Evolutionary conservation across 2,329 filamentous ascomycete genomes (phyloP), one percentile per base, ranked within the genome.

Genomic region (Trichoderma koningii): DNA sequence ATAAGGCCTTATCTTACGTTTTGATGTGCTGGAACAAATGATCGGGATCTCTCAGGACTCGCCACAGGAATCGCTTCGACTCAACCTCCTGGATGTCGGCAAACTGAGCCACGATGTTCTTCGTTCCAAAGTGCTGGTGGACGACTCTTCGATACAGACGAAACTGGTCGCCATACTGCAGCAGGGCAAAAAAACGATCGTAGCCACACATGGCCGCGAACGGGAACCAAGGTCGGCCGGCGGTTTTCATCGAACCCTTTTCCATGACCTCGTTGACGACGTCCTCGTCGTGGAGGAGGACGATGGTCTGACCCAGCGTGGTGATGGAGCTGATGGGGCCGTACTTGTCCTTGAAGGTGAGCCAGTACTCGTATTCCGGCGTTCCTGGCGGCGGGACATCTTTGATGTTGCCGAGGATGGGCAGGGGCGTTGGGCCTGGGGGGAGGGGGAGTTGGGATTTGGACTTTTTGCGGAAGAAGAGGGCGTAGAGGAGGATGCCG

Each of bases 401-500:
- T 3, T 70, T 70, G 9, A 83, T 66, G 67, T 83, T 84, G 7
- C 82, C 82, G 10, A 84, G 47, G 2, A 84, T 50, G 0, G 80
- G 79, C 9, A 79, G 68, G 0, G 74, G 73, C 10, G 65, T 73
- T 68, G 70, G 77, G 42, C 69, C 75, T 52, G 68, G 75, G 48
- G 66, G 73, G 5, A 70, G 51, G 23, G 65, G 73, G 1, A 69
- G 48, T 6, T 42, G 15, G 26, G 15, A 5, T 15, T 26, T 15
- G 1, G 41, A 2, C 41, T 45, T 65, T 6, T 30, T 60, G 19
- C 48, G 47, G 47, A 65, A 60, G 42, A 53, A 55, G 2, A 60
- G 23, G 9, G n/a, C 19, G 4, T 65, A 65, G 26, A 65, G 9
- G 7, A 55, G 26, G 1, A 48, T 3, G 12, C 61, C 52, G 0